These are phyloP conservation scores for Nyctanthes arbortristis DNA, from an alignment of 257 asterid genomes.

Conservation along the genomic window DNA sequence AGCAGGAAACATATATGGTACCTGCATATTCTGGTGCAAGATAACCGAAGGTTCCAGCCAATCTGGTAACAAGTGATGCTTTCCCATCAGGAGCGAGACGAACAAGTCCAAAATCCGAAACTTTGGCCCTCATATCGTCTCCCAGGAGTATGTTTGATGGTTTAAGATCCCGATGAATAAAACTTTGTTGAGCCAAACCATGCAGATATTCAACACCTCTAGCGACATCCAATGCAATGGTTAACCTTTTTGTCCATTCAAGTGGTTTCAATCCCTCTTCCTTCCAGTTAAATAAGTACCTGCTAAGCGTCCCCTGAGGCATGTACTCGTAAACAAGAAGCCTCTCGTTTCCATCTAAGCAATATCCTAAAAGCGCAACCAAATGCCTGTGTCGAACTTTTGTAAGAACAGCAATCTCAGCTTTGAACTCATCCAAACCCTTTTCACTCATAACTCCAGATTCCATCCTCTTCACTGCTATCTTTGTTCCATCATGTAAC, in stretches of 20 bases:
- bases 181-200: conserved; percentile 85
- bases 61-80: conserved; percentile 68
- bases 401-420: conserved; percentile 87
- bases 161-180: conserved; percentile 86
- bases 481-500: conserved; percentile 75
- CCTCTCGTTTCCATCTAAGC: conserved; percentile 77
- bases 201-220: conserved; percentile 88
- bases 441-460: conserved; percentile 73
- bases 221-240: conserved; percentile 77
- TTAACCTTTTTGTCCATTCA: conserved; percentile 80
- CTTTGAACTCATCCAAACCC: conserved; percentile 77
- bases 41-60: conserved; percentile 92
- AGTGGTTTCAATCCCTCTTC: conserved; percentile 76
- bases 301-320: conserved; percentile 89
- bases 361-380: conserved; percentile 79
- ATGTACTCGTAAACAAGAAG: conserved; percentile 79
- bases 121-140: conserved; percentile 92
- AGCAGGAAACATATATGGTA: conserved; percentile 14
- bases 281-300: conserved; percentile 71
- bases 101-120: conserved; percentile 89
- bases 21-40: conserved; percentile 87
- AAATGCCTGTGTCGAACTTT: conserved; percentile 89
- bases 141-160: conserved; percentile 88
- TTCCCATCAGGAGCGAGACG: conserved; percentile 89
- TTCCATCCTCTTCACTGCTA: conserved; percentile 91